These are phyloP conservation scores for Colletotrichum zoysiae DNA, from an alignment of 2,329 filamentous ascomycete species.

Conservation along the genomic window DNA sequence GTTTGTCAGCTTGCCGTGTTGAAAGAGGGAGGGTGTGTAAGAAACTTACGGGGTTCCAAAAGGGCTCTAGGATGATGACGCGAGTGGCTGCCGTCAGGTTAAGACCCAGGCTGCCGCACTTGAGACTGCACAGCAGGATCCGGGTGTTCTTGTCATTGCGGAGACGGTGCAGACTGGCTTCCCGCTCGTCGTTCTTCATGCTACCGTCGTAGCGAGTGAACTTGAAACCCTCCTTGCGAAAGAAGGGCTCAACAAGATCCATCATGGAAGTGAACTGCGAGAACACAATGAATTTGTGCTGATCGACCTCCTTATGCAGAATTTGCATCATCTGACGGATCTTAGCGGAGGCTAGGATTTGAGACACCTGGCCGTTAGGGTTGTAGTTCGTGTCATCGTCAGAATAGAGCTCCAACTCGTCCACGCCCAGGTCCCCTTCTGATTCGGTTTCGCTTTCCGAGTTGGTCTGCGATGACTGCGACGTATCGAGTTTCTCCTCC, in stretches of 20 bases:
- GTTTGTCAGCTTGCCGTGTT: slow-evolving; percentile 11
- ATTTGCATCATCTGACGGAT: slow-evolving; percentile 88
- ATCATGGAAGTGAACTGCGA: slow-evolving; percentile 99
- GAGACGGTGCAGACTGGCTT: slow-evolving; percentile 84
- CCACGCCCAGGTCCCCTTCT: slow-evolving; percentile 55
- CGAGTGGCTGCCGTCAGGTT: slow-evolving; percentile 94
- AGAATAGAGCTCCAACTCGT: slow-evolving; percentile 57
- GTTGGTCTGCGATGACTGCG: slow-evolving; percentile 15
- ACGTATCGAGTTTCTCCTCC: slow-evolving; percentile 45
- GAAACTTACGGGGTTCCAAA: slow-evolving; percentile 89
- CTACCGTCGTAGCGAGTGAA: slow-evolving; percentile 94
- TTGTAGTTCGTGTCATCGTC: slow-evolving; percentile 54
- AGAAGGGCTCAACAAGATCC: slow-evolving; percentile 93
- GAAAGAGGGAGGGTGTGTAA: not conserved
- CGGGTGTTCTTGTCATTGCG: slow-evolving; percentile 81
- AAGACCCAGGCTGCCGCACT: slow-evolving; percentile 91
- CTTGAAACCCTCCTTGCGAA: slow-evolving; percentile 78
- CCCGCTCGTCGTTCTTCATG: slow-evolving; percentile 94
- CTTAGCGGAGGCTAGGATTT: slow-evolving; percentile 84
- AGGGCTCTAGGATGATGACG: slow-evolving; percentile 95
- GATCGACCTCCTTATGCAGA: slow-evolving; percentile 79
- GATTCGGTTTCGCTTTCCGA: slow-evolving; percentile 49
- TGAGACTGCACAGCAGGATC: slow-evolving; percentile 91
- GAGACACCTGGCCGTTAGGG: slow-evolving; percentile 57
- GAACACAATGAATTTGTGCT: slow-evolving; percentile 98